Percentiles rank a stretch among this genome's conserved stretches.
phyloP scores from a whole-genome alignment of 345 rosid species.

The Euclidium syriacum region DNA sequence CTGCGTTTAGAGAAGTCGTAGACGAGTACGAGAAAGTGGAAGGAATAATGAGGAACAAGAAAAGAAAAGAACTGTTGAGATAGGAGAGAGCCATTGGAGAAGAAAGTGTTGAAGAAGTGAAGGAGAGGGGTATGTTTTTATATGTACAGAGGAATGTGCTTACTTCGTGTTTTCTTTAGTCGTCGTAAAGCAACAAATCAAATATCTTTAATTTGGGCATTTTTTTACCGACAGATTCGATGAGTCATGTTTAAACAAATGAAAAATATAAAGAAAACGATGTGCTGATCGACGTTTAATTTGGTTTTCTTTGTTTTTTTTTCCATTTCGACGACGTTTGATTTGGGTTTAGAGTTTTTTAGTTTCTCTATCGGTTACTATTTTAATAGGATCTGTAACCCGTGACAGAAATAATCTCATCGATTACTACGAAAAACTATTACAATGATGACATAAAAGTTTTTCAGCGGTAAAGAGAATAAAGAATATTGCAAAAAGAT shows the following conservation, averaged over 20 bases:
- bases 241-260: not conserved
- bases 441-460: no score
- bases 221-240: not conserved
- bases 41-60: slow-evolving; percentile 34
- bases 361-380: not conserved
- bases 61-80: slow-evolving; percentile 13
- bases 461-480: no score
- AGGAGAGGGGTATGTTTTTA: slow-evolving; percentile 6
- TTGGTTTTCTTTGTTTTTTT: no score
- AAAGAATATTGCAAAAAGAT: no score
- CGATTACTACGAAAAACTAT: no score
- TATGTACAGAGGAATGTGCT: not conserved
- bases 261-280: not conserved
- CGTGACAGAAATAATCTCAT: not conserved
- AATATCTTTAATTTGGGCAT: not conserved
- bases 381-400: not conserved
- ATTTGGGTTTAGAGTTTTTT: not conserved
- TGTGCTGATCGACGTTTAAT: not conserved
- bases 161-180: not conserved
- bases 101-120: slow-evolving; percentile 3
- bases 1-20: slow-evolving; percentile 27
- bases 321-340: no score
- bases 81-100: slow-evolving; percentile 41
- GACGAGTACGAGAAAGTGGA: slow-evolving; percentile 26
- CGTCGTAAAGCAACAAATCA: not conserved